Percentiles rank a stretch among this genome's conserved stretches.
Conservation (phyloP, 2,329 filamentous ascomycete genomes). For the Alternaria brassicicola region DNA sequence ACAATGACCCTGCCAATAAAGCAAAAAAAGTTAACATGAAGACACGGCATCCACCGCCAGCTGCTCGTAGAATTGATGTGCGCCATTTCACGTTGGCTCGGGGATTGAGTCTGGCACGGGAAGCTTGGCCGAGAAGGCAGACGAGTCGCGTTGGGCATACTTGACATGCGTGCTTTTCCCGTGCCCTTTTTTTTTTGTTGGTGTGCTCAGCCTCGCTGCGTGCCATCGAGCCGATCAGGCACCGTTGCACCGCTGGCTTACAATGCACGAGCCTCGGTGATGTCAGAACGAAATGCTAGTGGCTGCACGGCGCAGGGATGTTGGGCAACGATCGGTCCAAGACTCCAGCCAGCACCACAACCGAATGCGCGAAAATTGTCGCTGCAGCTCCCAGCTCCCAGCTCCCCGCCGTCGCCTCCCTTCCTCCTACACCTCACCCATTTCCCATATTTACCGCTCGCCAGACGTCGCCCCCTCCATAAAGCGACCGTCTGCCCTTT, state of each 20-base stretch:
- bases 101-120: background rate
- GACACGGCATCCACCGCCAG: background rate
- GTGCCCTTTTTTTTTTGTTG: no score
- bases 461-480: slow-evolving; percentile 13
- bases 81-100: background rate
- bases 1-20: slow-evolving; percentile 18
- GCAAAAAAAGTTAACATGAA: slow-evolving; percentile 8
- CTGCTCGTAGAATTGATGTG: background rate
- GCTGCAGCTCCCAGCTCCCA: slow-evolving; percentile 24
- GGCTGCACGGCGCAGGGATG: slow-evolving; percentile 18
- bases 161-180: slow-evolving; percentile 17
- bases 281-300: slow-evolving; percentile 14
- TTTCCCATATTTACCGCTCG: slow-evolving; percentile 13
- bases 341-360: slow-evolving; percentile 18
- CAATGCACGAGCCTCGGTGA: slow-evolving; percentile 8
- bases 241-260: slow-evolving; percentile 8
- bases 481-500: slow-evolving; percentile 17
- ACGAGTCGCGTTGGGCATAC: background rate
- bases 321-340: slow-evolving; percentile 17
- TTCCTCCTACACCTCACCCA: slow-evolving; percentile 14
- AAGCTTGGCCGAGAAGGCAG: background rate
- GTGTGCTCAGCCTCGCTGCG: slow-evolving; percentile 13
- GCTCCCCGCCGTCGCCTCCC: slow-evolving; percentile 23
- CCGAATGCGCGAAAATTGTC: slow-evolving; percentile 35
- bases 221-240: slow-evolving; percentile 14